Evolutionary conservation across 1,284 basidiomycete genomes (phyloP), one percentile per base, ranked within the genome.

Genomic region (Marasmius sp.): DNA sequence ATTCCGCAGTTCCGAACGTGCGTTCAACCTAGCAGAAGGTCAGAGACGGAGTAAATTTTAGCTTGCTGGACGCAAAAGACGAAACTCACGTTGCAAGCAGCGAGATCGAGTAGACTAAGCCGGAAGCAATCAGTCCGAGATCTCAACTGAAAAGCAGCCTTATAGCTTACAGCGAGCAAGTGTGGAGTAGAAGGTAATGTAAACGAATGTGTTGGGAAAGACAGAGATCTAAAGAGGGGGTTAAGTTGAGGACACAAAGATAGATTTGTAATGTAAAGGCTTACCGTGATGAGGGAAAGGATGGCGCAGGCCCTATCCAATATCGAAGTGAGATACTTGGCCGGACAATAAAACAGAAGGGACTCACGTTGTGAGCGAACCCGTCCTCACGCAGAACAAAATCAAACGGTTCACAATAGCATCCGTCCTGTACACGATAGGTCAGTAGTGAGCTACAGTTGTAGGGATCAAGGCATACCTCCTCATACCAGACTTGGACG

Each of bases 401-500:
- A 64, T 64, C 38, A 64, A 51, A 11, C 52, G 59, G 57, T 58
- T 61, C 39, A 64, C 50, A 10, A 64, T 43, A 38, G 62, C 59
- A 33, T 64, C 57, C 5, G 62, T 64, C 22, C 62, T 63, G 11
- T 10, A 33, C 16, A 36, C 37, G 41, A 50, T 47, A 6, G 38
- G 4, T 62, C 10, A 51, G 52, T 54, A 33, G 6, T 9, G n/a
- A 6, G 20, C 10, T 14, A 38, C 18, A 41, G 18, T 12, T 11
- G 33, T 9, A 20, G 18, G 14, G 34, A 55, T 6, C n/a, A 41
- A 11, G 18, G 33, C 47, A n/a, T 52, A 61, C 62, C 49, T 61
- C 39, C 54, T 43, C 10, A 64, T 61, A 1, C 62, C 62, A 33
- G 62, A 61, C 37, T 58, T 64, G 14, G 57, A 64, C 48, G 43